Base-by-base conservation (phyloP, 73 alveolate species). In the Paramecium pentaurelia region DNA sequence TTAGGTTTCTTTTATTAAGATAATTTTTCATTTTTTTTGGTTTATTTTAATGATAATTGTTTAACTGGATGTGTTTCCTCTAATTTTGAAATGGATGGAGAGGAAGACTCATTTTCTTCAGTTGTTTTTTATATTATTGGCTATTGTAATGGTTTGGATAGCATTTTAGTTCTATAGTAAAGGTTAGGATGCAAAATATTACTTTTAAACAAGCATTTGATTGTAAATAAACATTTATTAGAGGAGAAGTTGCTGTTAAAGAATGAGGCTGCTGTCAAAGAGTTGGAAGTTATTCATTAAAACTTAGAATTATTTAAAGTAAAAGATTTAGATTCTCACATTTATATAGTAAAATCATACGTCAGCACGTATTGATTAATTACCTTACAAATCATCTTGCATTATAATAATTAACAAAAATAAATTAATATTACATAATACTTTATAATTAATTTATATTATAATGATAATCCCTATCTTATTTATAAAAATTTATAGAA, bases 321-420 rank as follows among this genome's bases (percentile, higher is more conserved):
- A 64, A 64, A 64, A 64, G 84, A 64, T 64, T 64, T 64, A n/a
- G 47, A 32, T 64, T 34, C 22, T 8, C 47, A 34, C 47, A 64
- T 34, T 64, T 64, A 64, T 64, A 64, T 64, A 27, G 84, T 7
- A 34, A 64, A 64, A 64, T 64, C 84, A 64, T 64, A 28, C 84
- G 84, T 64, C 84, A 73, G 87, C 87, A 73, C 36, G 9, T 73
- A 34, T 8, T 71, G 8, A 37, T 27, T n/a, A 71, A 28, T 30
- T 9, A 73, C 87, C 34, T 73, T 73, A 73, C 87, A 64, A 64
- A 64, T 64, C 51, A 64, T 64, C 84, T 64, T 64, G 84, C 84
- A 64, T 64, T 64, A 64, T 64, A 64, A 64, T 64, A 64, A 64
- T 64, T 28, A 60, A 64, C 47, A 28, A 64, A 60, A 64, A 64